phyloP scores from a whole-genome alignment of 345 rosid species.

The Psidium guajava region DNA sequence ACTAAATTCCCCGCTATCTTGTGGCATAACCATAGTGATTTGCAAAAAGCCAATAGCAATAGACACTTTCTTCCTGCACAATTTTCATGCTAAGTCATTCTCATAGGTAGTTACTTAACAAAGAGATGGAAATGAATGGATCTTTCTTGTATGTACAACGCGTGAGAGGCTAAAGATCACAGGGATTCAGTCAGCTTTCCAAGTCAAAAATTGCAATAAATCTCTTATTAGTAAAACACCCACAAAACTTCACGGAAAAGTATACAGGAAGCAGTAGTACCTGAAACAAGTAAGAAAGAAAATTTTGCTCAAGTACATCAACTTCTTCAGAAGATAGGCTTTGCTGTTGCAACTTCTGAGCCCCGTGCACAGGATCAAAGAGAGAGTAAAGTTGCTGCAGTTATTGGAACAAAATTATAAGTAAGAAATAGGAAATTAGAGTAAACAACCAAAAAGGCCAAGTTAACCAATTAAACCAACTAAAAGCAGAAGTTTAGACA shows the following conservation, averaged over 20 bases:
- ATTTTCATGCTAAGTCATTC: not conserved
- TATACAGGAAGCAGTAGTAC: slow-evolving; percentile 12
- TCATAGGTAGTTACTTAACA: not conserved
- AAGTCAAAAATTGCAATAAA: not conserved
- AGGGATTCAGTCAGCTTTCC: not conserved
- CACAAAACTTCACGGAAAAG: not conserved
- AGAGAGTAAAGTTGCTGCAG: slow-evolving; percentile 87
- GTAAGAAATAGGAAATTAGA: not conserved
- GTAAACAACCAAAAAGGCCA: not conserved
- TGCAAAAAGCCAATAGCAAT: not conserved
- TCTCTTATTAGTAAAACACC: not conserved
- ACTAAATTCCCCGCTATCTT: not conserved
- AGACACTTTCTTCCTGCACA: not conserved
- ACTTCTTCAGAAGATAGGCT: slow-evolving; percentile 50
- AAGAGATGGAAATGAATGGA: not conserved
- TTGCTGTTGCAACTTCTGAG: slow-evolving; percentile 72
- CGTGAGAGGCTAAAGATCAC: not conserved
- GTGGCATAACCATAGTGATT: not conserved
- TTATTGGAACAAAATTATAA: not conserved
- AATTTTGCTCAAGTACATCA: slow-evolving; percentile 82
- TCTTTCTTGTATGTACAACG: not conserved
- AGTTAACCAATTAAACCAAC: not conserved
- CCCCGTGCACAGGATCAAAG: slow-evolving; percentile 77
- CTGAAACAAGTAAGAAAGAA: slow-evolving; percentile 72
- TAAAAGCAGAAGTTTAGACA: not conserved